Evolutionary conservation across 768 basidiomycete genomes (phyloP), one percentile per base, ranked within the genome.

Genomic region (Wakefieldia striispora): DNA sequence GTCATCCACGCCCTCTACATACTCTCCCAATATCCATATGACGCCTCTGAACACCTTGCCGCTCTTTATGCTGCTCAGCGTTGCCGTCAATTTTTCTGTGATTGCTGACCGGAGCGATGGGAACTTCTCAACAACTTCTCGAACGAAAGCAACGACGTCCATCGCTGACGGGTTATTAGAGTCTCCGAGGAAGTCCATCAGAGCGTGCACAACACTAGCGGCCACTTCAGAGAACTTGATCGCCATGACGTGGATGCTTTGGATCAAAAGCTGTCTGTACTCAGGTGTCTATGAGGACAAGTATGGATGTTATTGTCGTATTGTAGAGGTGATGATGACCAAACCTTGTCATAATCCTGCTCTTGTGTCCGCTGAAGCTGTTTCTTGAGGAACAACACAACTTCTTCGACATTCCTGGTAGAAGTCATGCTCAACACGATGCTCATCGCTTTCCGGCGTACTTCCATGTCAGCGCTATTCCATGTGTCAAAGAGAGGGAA

Each of bases 1-100:
- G 50, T 90, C 90, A 47, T 69, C 49, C 42, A 78, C 70, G 5
- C 74, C 70, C 54, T 85, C 82, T 34, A 90, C 85, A 59, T 98
- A 99, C 71, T 98, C 95, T 54, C 97, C 95, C n/a, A 97, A 77
- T 56, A 98, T 97, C 95, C 97, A 98, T 41, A 98, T 79, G 16
- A 97, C 81, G 7, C 95, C 97, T 5, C 94, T 85, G 77, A 90
- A 97, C 20, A 98, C 95, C 69, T 97, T 98, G 47, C 94, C 94
- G 1, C 91, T 94, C 69, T 94, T 94, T 72, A 97, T 91, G 53
- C 91, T 91, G 47, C 78, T 61, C 41, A 97, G 83, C 0, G 91
- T 88, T 26, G 80, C 72, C 40, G 87, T 82, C 45, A 98, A 82
- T 62, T 92, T 94, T 63, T 90, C 84, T 50, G 86, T 86, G 57